Base-by-base conservation (phyloP, 2,329 filamentous ascomycete species). In the Sphaceloma murrayae region DNA sequence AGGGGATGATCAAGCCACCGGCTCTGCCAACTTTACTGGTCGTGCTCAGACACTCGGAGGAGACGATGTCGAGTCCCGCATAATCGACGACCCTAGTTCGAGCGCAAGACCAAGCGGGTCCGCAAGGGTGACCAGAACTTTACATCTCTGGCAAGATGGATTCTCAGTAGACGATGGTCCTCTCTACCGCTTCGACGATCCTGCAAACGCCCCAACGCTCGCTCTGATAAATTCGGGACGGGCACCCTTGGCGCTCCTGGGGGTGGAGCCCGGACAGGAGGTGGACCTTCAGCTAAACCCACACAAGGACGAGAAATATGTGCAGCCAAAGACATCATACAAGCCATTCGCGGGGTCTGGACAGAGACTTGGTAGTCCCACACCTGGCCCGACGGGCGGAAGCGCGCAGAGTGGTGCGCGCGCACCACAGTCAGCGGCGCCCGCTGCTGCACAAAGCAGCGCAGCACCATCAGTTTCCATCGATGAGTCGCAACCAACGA, bases 91-190 rank as follows among this genome's bases (percentile, higher is more conserved):
- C 51, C 75, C 81, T 19, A 62, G 52, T 14, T 60, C 59, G 40
- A 58, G 51, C 47, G 55, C 56, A 34, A 17, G 32, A 26, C 31
- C 42, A n/a, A 54, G 59, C 5, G 42, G 45, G 7, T 51, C 53
- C 6, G 58, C 58, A 22, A 72, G 74, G 4, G 77, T 82, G 49
- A 76, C 77, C 40, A 78, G 84, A 40, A 74, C 77, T 8, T 70
- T 93, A 43, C 85, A 89, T 56, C 72, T 91, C 33, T 93, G 85
- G 85, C 73, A 74, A 31, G 80, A 93, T 57, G 85, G 85, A 10
- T 89, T 91, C 65, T 89, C 83, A 51, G 78, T 93, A 49, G 85
- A 88, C 48, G 83, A 91, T 55, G 85, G 85, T 19, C 75, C 79
- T 34, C 74, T 91, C 27, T 79, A 75, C 58, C 77, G 83, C 46